These are phyloP conservation scores for Hanseniaspora nectarophila DNA, from an alignment of 805 yeast species.

Conservation along the genomic window DNA sequence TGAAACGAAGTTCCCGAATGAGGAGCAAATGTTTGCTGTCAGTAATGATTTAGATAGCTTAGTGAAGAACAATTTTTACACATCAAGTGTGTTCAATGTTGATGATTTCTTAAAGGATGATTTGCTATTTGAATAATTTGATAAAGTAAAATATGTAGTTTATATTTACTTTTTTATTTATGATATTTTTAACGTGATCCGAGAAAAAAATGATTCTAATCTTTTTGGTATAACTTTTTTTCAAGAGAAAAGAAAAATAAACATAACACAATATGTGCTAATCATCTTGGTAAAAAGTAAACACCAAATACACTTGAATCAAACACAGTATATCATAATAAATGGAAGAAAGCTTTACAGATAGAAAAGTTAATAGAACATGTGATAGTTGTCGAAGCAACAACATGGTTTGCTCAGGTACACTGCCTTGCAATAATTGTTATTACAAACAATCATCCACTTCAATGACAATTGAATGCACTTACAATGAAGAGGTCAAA, in stretches of 20 bases:
- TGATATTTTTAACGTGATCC: too few relatives aligned
- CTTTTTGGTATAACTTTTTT: background rate
- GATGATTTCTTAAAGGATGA: slow-evolving; percentile 6
- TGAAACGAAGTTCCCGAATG: background rate
- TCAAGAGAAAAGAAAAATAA: too few relatives aligned
- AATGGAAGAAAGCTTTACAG: background rate
- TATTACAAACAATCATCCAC: background rate
- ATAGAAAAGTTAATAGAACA: background rate
- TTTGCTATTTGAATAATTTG: background rate
- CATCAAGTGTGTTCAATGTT: background rate
- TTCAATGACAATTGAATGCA: slow-evolving; percentile 4
- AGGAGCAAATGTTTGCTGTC: background rate
- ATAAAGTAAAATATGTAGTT: background rate
- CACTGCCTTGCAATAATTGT: slow-evolving; percentile 10
- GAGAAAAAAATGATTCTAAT: background rate
- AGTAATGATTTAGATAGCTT: background rate
- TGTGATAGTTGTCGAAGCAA: slow-evolving; percentile 12
- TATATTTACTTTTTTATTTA: too few relatives aligned
- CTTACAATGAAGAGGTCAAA: slow-evolving; percentile 10
- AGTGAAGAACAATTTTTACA: background rate
- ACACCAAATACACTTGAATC: too few relatives aligned
- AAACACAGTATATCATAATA: background rate
- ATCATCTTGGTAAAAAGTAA: too few relatives aligned
- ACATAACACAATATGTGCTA: too few relatives aligned
- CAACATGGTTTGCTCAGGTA: slow-evolving; percentile 8